A percentile compares a stretch with the other conserved stretches of the same genome.
These are phyloP conservation scores for Mikania micrantha DNA, from an alignment of 129 eudicot genomes.

Conservation along the genomic window DNA sequence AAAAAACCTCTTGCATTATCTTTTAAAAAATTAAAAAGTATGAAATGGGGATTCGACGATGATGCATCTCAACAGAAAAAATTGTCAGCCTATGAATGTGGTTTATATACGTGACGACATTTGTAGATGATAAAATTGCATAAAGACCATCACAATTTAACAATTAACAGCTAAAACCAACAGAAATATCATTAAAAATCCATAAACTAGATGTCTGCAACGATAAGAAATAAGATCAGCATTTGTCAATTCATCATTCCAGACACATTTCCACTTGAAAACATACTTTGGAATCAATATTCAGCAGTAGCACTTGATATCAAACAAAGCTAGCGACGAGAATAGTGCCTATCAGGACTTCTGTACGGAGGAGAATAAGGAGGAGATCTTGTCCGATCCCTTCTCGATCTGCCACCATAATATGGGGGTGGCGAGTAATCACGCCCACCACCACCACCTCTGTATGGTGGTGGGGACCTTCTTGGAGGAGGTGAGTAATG, in stretches of 20 bases:
- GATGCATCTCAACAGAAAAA: too few relatives aligned
- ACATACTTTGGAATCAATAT: conserved; percentile 8
- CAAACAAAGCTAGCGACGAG: conserved; percentile 57
- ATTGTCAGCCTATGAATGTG: too few relatives aligned
- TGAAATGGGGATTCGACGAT: too few relatives aligned
- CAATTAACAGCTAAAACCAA: background rate
- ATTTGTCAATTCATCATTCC: conserved; percentile 8
- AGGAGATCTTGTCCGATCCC: conserved; percentile 70
- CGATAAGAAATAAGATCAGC: too few relatives aligned
- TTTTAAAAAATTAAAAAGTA: too few relatives aligned
- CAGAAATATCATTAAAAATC: background rate
- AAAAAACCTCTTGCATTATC: too few relatives aligned
- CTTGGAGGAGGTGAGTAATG: conserved; percentile 69
- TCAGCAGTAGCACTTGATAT: background rate
- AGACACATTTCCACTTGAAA: background rate
- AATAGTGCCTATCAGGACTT: conserved; percentile 63
- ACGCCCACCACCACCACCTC: conserved; percentile 64
- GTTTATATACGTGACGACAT: too few relatives aligned
- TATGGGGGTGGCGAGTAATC: conserved; percentile 77
- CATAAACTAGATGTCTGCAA: background rate
- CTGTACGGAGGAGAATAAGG: conserved; percentile 69
- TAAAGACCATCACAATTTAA: background rate
- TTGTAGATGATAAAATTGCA: background rate
- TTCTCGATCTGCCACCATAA: conserved; percentile 77
- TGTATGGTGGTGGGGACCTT: conserved; percentile 65